Evolutionary conservation across 768 basidiomycete species (phyloP), one percentile per base, ranked within the genome.

Genomic region (Russula emetica): DNA sequence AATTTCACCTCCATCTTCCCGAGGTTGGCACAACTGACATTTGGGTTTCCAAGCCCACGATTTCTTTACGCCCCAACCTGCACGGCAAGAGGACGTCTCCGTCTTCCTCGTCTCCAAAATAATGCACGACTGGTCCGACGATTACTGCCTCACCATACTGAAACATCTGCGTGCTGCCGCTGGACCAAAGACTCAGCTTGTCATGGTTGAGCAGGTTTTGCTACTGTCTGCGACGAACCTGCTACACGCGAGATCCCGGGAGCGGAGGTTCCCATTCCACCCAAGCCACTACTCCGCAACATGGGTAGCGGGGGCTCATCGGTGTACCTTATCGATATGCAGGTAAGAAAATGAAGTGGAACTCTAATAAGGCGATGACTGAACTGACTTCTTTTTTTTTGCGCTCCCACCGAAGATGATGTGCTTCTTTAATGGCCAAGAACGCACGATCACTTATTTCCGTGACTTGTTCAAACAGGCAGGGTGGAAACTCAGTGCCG

Each of bases 91-190:
- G 18, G 58, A 60, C n/a, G 53, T 61, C 22, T 54, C 60, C 0
- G 53, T 61, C 32, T 61, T 45, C 24, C 34, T 61, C n/a, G 1
- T 61, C 13, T 20, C 9, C 32, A 38, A 34, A n/a, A 24, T 61
- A 5, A 5, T 61, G 2, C 60, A 55, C 53, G 52, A 61, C 60
- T 76, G 75, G 76, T 63, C 76, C 1, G 76, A 76, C 57, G 62
- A 71, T 10, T 72, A 74, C 60, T 60, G 59, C 24, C 18, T 53
- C 28, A 52, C 38, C 2, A 61, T 61, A 36, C n/a, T 61, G 34
- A 53, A 55, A 30, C 36, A 61, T 47, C 44, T 61, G 11, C 60
- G 60, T 11, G 42, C 32, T 45, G 60, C 44, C 22, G 70, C 73
- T 0, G 61, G 44, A 3, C 67, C 70, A 1, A 58, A 63, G 45